A percentile compares a stretch with the other conserved stretches of the same genome.
phyloP scores from a whole-genome alignment of 257 asterid species.

The Solanum pinnatisectum region DNA sequence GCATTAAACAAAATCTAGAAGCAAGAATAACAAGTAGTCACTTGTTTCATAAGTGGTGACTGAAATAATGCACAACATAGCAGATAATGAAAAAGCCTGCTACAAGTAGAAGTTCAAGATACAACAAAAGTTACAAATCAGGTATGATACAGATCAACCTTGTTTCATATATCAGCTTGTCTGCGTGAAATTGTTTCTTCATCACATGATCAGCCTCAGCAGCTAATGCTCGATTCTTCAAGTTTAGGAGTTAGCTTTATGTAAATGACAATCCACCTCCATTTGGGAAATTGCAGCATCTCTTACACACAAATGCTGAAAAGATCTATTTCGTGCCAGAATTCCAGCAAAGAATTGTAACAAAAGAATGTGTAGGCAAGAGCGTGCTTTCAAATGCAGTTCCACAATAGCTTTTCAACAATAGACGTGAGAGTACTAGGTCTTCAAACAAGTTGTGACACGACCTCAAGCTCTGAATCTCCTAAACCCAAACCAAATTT shows the following conservation, averaged over 20 bases:
- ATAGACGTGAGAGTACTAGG: background rate
- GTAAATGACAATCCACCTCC: background rate
- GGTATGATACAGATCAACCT: background rate
- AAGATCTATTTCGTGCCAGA: background rate
- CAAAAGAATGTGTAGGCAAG: background rate
- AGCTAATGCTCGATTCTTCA: background rate
- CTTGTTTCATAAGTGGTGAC: background rate
- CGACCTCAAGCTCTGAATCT: conserved; percentile 31
- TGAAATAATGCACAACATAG: background rate
- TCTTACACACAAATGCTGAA: background rate
- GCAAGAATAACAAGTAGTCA: background rate
- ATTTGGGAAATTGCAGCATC: background rate
- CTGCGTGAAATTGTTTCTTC: background rate
- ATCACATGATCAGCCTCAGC: background rate
- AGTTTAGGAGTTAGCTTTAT: background rate
- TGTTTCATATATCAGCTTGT: background rate
- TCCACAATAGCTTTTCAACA: background rate
- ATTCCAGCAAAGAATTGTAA: background rate
- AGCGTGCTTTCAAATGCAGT: background rate
- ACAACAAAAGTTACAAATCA: background rate
- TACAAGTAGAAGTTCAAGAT: background rate
- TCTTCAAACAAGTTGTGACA: background rate
- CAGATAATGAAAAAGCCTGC: background rate
- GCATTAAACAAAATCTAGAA: background rate
- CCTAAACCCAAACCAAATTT: conserved; percentile 85